Evolutionary conservation across 2,329 filamentous ascomycete genomes (phyloP), one percentile per base, ranked within the genome.

Genomic region (Clonostachys chloroleuca): DNA sequence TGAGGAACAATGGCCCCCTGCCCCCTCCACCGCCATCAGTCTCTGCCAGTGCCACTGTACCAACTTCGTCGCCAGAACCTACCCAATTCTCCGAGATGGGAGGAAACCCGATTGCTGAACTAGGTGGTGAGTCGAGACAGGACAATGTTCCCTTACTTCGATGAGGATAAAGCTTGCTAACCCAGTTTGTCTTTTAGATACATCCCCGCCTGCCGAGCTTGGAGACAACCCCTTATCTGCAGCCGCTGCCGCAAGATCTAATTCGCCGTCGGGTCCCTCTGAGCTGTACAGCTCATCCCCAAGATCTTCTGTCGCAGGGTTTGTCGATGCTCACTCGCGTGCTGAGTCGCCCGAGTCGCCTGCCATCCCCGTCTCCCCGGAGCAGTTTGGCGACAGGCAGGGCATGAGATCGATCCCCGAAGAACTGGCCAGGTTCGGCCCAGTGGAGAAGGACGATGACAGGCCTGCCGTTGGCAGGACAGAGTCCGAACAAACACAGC

Each of bases 191-290:
- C 12, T 46, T 54, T 46, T 50, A 70, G 74, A 76, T 50, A 75
- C 69, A 1, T 74, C 73, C 0, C 60, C 64, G 0, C 66, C 54
- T 1, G 60, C 58, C 14, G 77, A 81, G 51, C 66, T 81, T 4
- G 65, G 70, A 16, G 70, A 70, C 48, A 72, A 69, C 2, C 65
- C 64, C 13, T 59, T 73, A 14, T 62, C 67, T 0, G 65, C 65
- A 7, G 52, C 65, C 12, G 66, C 73, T 3, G 60, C 73, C n/a
- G 63, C 42, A 62, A 65, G 46, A 64, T 59, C 41, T 54, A 64
- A 48, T 58, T 62, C 12, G 53, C 54, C 45, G 52, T 62, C 36
- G 9, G 24, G 24, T 10, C 50, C 54, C 24, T 46, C 45, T 5
- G 43, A 46, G 42, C 51, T 56, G 18, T 20, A 49, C 6, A 49